Percentiles rank a stretch among this genome's conserved stretches.
These are phyloP conservation scores for Xylaria sp. DNA, from an alignment of 2,329 filamentous ascomycete genomes.

Conservation along the genomic window DNA sequence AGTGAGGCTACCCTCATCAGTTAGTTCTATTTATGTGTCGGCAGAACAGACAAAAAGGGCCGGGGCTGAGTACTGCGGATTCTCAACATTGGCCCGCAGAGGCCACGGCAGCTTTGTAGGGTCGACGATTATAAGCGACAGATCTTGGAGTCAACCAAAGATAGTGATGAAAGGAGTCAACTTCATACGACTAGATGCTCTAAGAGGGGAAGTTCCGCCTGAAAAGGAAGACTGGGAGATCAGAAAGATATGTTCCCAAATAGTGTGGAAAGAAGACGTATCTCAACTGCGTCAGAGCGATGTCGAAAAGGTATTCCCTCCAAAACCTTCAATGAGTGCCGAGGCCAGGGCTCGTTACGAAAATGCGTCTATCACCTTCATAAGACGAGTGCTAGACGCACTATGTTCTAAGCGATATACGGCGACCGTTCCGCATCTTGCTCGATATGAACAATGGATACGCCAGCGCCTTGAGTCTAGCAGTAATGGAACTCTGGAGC, in stretches of 20 bases:
- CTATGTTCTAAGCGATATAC: neutral
- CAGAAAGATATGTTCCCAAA: constrained; percentile 17
- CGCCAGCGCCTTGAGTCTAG: constrained; percentile 2
- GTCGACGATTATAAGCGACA: constrained; percentile 11
- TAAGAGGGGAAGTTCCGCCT: neutral
- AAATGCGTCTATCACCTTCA: neutral
- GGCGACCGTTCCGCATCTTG: neutral
- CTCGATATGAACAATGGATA: constrained; percentile 7
- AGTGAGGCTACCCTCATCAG: constrained; percentile 5
- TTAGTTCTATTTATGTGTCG: constrained; percentile 9
- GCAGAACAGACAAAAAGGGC: constrained; percentile 8
- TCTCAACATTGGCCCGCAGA: constrained; percentile 5
- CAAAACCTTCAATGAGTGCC: neutral
- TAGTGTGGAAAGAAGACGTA: constrained; percentile 16
- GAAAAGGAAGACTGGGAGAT: constrained; percentile 3
- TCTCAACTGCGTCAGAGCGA: constrained; percentile 9
- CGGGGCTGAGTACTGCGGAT: constrained; percentile 5
- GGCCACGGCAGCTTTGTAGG: neutral
- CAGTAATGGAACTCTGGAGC: neutral
- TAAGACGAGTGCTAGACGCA: neutral
- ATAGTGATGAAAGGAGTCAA: constrained; percentile 15
- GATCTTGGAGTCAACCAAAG: constrained; percentile 11
- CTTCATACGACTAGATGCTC: neutral
- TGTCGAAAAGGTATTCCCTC: constrained; percentile 1
- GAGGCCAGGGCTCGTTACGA: neutral